These are phyloP conservation scores for Lachancea cidri DNA, from an alignment of 805 yeast genomes.

Conservation along the genomic window DNA sequence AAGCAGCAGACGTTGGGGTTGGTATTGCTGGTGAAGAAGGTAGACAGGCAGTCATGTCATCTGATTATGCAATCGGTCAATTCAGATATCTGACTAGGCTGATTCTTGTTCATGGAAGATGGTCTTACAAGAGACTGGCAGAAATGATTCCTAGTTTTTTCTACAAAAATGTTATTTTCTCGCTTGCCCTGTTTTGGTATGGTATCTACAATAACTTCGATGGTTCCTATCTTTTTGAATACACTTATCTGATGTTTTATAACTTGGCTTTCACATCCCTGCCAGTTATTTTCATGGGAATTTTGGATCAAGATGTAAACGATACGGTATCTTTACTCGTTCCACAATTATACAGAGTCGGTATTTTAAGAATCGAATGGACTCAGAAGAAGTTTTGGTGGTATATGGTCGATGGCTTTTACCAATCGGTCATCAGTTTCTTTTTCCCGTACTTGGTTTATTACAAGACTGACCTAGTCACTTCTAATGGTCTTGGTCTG, in stretches of 20 bases:
- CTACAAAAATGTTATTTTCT: constrained; percentile 72
- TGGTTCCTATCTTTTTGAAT: constrained; percentile 75
- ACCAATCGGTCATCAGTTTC: constrained; percentile 67
- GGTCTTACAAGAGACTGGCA: constrained; percentile 77
- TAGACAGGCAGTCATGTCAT: constrained; percentile 82
- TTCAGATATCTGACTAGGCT: constrained; percentile 66
- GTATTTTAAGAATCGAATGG: constrained; percentile 72
- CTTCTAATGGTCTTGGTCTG: constrained; percentile 49
- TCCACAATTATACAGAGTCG: constrained; percentile 70
- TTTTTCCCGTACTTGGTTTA: constrained; percentile 65
- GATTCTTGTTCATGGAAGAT: constrained; percentile 73
- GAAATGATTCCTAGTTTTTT: constrained; percentile 84
- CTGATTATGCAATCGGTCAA: constrained; percentile 83
- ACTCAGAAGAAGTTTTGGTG: constrained; percentile 58
- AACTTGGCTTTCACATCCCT: constrained; percentile 78
- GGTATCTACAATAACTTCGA: constrained; percentile 71
- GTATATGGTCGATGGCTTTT: constrained; percentile 74
- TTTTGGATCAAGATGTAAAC: constrained; percentile 76
- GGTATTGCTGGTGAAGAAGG: constrained; percentile 94
- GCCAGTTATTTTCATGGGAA: constrained; percentile 73
- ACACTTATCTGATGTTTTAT: constrained; percentile 73
- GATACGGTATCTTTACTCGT: constrained; percentile 63
- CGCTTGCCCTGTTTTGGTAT: constrained; percentile 73
- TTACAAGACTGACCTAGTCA: constrained; percentile 39
- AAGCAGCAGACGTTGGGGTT: constrained; percentile 81